phyloP scores from a whole-genome alignment of 1,139 yeast genomes.

The Spathaspora sp. region DNA sequence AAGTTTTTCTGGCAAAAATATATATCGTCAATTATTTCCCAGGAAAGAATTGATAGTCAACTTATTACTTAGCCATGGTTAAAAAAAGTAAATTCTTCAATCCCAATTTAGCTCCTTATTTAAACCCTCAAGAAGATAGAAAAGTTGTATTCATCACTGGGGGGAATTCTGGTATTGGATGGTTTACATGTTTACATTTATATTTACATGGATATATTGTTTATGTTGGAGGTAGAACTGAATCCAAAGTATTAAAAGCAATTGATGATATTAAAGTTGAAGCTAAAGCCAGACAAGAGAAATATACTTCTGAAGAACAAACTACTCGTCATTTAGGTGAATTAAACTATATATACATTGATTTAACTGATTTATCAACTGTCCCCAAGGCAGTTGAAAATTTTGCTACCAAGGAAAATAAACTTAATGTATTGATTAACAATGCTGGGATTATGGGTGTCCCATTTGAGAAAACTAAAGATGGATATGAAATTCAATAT shows the following conservation, averaged over 20 bases:
- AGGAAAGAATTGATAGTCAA: too few species aligned
- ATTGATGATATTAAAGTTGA: conserved; percentile 33
- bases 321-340: conserved; percentile 23
- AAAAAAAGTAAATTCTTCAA: conserved; percentile 13
- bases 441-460: conserved; percentile 47
- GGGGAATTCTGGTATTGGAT: conserved; percentile 48
- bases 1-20: neutral
- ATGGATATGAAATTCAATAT: conserved; percentile 41
- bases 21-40: too few species aligned
- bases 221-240: conserved; percentile 44
- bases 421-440: conserved; percentile 35
- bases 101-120: conserved; percentile 32
- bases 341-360: conserved; percentile 29
- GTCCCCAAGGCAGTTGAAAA: conserved; percentile 31
- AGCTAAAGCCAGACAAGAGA: conserved; percentile 18
- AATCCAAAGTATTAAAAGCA: conserved; percentile 33
- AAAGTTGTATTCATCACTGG: conserved; percentile 47
- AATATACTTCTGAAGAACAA: conserved; percentile 17
- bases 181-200: conserved; percentile 40
- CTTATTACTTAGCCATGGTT: too few species aligned
- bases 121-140: conserved; percentile 31
- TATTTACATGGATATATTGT: conserved; percentile 44
- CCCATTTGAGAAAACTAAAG: conserved; percentile 35
- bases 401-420: conserved; percentile 24
- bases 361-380: conserved; percentile 31